These are phyloP conservation scores for Oryza rufipogon DNA, from an alignment of 176 grass and related monocot genomes.

Conservation along the genomic window DNA sequence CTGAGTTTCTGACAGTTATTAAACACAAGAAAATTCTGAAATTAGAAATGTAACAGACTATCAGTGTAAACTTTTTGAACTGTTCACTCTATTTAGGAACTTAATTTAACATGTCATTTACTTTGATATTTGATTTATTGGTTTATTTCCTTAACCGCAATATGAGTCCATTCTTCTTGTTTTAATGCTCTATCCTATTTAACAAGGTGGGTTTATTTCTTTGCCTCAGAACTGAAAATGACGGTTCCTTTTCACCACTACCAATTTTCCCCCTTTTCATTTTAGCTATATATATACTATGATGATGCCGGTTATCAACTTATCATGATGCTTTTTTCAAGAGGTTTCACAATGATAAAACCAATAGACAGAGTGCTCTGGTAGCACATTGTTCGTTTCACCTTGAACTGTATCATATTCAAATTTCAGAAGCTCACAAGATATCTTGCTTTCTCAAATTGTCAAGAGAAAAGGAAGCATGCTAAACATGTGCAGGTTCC, in stretches of 20 bases:
- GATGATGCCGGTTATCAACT: constrained; percentile 10
- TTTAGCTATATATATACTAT: constrained; percentile 23
- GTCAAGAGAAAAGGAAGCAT: constrained; percentile 34
- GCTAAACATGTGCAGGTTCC: constrained; percentile 55
- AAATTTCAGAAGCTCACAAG: constrained; percentile 9
- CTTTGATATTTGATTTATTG: not conserved
- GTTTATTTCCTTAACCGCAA: not conserved
- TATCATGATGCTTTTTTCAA: constrained; percentile 40
- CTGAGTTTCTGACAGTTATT: not conserved
- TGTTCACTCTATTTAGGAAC: constrained; percentile 9
- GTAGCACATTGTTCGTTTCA: constrained; percentile 12
- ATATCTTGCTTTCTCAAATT: constrained; percentile 51
- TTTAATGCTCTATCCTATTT: constrained; percentile 32
- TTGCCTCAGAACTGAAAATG: constrained; percentile 48
- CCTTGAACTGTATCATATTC: constrained; percentile 10
- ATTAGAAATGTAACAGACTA: not conserved
- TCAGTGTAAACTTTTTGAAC: not conserved
- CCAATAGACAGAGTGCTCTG: not conserved
- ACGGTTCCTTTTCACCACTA: constrained; percentile 43
- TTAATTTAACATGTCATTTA: constrained; percentile 26
- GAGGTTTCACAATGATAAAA: constrained; percentile 27
- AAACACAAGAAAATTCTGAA: not conserved
- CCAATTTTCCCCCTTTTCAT: constrained; percentile 35
- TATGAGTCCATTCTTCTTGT: constrained; percentile 28
- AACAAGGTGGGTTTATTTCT: constrained; percentile 14